phyloP scores from a whole-genome alignment of 257 asterid species.

The Gynochthodes officinalis region DNA sequence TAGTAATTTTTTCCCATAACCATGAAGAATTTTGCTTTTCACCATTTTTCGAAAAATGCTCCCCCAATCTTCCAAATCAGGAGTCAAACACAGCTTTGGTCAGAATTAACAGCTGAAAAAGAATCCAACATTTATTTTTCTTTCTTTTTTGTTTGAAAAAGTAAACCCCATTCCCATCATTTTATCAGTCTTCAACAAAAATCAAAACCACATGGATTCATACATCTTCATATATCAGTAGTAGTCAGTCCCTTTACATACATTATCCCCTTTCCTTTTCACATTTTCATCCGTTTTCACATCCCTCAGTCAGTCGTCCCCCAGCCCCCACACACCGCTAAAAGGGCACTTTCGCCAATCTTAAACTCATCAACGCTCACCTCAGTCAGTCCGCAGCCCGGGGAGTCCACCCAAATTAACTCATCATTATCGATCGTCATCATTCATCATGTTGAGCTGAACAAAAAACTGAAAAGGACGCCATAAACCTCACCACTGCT shows the following conservation, averaged over 20 bases:
- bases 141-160: too few species aligned
- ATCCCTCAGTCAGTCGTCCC: background rate
- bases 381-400: background rate
- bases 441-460: background rate
- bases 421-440: background rate
- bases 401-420: background rate
- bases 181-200: background rate
- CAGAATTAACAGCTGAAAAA: constrained; percentile 20
- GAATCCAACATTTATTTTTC: too few species aligned
- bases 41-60: background rate
- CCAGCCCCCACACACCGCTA: background rate
- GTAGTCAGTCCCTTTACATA: too few species aligned
- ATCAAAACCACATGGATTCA: constrained; percentile 2
- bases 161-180: background rate
- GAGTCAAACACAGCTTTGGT: background rate
- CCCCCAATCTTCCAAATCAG: background rate
- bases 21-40: background rate
- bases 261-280: background rate
- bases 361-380: background rate
- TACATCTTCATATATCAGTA: too few species aligned
- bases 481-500: background rate
- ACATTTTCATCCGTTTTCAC: background rate
- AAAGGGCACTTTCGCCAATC: constrained; percentile 22
- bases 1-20: background rate
- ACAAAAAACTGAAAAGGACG: background rate